These are phyloP conservation scores for Inga laurina DNA, from an alignment of 306 rosid genomes.

Conservation along the genomic window DNA sequence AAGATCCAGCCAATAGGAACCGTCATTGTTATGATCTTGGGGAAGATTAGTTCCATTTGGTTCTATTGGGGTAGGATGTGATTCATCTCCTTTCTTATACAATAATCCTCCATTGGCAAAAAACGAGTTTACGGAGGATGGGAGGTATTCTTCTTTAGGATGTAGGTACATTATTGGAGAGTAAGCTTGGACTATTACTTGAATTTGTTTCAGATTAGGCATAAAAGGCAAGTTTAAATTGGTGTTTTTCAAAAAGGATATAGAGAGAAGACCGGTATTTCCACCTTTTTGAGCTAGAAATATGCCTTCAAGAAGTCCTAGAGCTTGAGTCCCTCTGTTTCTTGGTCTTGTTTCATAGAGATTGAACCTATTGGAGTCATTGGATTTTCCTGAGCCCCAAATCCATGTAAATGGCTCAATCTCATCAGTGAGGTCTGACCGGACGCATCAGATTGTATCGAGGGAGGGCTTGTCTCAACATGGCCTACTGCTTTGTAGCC, in stretches of 20 bases:
- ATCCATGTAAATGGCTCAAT: slow-evolving; percentile 47
- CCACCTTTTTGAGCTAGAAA: slow-evolving; percentile 43
- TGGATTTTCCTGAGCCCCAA: slow-evolving; percentile 40
- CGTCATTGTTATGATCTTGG: slow-evolving; percentile 52
- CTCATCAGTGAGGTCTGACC: slow-evolving; percentile 49
- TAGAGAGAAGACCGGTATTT: not conserved
- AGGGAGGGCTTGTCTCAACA: slow-evolving; percentile 48
- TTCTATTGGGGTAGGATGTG: slow-evolving; percentile 39
- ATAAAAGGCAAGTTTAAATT: slow-evolving; percentile 26
- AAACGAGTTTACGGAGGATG: slow-evolving; percentile 55
- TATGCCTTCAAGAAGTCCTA: slow-evolving; percentile 51
- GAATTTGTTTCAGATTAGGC: slow-evolving; percentile 40
- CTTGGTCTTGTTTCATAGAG: slow-evolving; percentile 45
- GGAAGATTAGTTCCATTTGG: slow-evolving; percentile 53
- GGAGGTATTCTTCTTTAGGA: slow-evolving; percentile 50
- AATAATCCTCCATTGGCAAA: slow-evolving; percentile 53
- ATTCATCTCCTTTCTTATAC: slow-evolving; percentile 37
- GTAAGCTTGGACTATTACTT: not conserved
- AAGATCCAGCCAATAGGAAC: slow-evolving; percentile 56
- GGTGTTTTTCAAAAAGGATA: slow-evolving; percentile 53
- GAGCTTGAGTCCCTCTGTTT: slow-evolving; percentile 42
- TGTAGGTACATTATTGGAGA: slow-evolving; percentile 53
- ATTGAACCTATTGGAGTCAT: slow-evolving; percentile 38
- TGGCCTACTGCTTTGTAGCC: slow-evolving; percentile 44
- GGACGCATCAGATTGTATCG: slow-evolving; percentile 49